phyloP scores from a whole-genome alignment of 1,139 yeast genomes.

The Scheffersomyces lignicola region DNA sequence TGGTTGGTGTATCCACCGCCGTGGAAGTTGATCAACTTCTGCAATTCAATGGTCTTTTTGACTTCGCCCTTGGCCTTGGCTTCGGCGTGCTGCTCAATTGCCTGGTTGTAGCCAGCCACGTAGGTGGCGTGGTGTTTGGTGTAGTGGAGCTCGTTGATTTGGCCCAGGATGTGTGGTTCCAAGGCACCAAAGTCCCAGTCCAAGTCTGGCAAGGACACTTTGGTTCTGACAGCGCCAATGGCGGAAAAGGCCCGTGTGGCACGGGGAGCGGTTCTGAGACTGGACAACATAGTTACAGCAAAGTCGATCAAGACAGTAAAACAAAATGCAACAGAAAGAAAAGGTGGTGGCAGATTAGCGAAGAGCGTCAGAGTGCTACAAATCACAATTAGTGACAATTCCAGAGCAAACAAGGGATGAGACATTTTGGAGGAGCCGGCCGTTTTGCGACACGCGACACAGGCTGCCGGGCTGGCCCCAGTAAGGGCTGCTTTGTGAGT shows the following conservation, averaged over 20 bases:
- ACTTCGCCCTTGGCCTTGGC: slow-evolving; percentile 68
- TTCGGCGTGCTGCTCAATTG: slow-evolving; percentile 74
- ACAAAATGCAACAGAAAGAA: neutral
- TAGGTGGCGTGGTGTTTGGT: slow-evolving; percentile 94
- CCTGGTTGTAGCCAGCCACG: slow-evolving; percentile 84
- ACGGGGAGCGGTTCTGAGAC: slow-evolving; percentile 16
- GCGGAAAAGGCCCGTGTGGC: slow-evolving; percentile 17
- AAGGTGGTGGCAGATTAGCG: neutral
- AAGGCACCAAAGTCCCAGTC: slow-evolving; percentile 86
- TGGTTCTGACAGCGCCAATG: slow-evolving; percentile 49
- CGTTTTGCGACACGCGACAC: too few relatives aligned
- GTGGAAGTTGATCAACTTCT: slow-evolving; percentile 84
- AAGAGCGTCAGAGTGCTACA: too few relatives aligned
- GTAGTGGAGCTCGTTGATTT: slow-evolving; percentile 89
- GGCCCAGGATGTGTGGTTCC: slow-evolving; percentile 88
- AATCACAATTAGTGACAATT: too few relatives aligned
- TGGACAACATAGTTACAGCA: too few relatives aligned
- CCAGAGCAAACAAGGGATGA: too few relatives aligned
- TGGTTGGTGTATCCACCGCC: slow-evolving; percentile 95
- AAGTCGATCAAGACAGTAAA: neutral
- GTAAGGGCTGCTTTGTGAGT: too few relatives aligned
- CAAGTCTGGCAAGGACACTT: slow-evolving; percentile 80
- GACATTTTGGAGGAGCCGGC: too few relatives aligned
- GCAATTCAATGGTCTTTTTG: slow-evolving; percentile 68
- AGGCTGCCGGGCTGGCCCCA: too few relatives aligned